A percentile compares a stretch with the other conserved stretches of the same genome.
These are phyloP conservation scores for Globisporangium nagaii DNA, from an alignment of 352 stramenopile genomes.

Conservation along the genomic window DNA sequence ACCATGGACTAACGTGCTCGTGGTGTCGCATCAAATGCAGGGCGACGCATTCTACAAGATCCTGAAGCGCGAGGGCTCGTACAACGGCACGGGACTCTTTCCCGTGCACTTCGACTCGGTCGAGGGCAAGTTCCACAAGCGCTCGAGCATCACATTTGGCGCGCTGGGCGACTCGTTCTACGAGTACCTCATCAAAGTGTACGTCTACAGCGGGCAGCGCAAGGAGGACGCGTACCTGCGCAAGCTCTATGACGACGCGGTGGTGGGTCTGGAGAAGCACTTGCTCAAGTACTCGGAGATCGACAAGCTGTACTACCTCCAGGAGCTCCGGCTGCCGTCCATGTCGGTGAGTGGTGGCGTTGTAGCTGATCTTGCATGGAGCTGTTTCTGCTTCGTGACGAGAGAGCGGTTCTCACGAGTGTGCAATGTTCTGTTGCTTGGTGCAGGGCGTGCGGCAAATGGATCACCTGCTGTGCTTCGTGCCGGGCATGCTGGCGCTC, in stretches of 20 bases:
- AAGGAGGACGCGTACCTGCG: constrained; percentile 57
- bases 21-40: constrained; percentile 13
- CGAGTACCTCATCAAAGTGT: constrained; percentile 98
- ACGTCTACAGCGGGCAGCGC: constrained; percentile 91
- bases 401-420: no score
- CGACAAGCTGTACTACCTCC: constrained; percentile 66
- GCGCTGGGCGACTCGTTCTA: constrained; percentile 96
- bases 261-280: constrained; percentile 91
- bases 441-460: constrained; percentile 66
- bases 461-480: constrained; percentile 97
- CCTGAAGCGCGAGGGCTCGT: constrained; percentile 61
- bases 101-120: constrained; percentile 70
- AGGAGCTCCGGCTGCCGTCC: constrained; percentile 49
- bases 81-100: constrained; percentile 83
- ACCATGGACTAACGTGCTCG: no score
- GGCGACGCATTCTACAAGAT: constrained; percentile 79
- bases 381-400: not conserved
- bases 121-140: constrained; percentile 22
- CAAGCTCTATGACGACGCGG: constrained; percentile 92
- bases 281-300: constrained; percentile 73
- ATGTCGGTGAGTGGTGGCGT: constrained; percentile 11
- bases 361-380: no score
- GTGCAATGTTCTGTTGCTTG: constrained; percentile 3
- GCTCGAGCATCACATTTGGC: constrained; percentile 85
- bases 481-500: constrained; percentile 91